A percentile compares a stretch with the other conserved stretches of the same genome.
phyloP scores from a whole-genome alignment of 805 yeast species.

The Diddensiella caesifluorescens region DNA sequence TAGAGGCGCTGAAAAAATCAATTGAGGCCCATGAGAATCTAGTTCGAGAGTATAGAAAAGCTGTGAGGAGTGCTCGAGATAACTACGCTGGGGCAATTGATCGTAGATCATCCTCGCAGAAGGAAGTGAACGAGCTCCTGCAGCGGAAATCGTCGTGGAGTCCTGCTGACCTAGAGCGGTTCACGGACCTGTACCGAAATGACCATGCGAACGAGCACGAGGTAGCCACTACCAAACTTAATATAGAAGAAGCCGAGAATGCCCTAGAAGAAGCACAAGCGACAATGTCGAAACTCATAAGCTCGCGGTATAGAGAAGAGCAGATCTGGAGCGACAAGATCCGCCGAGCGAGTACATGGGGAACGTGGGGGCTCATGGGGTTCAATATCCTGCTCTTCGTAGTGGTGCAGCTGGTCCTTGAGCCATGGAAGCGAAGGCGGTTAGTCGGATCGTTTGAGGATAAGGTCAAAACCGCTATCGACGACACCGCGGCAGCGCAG shows the following conservation, averaged over 20 bases:
- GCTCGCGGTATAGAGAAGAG: slow-evolving; percentile 91
- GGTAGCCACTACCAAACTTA: slow-evolving; percentile 47
- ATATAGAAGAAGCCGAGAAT: slow-evolving; percentile 51
- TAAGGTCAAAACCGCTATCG: slow-evolving; percentile 49
- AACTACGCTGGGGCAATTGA: slow-evolving; percentile 57
- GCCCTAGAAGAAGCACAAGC: slow-evolving; percentile 65
- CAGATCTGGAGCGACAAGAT: slow-evolving; percentile 98
- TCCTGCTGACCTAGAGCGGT: slow-evolving; percentile 70
- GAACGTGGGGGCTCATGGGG: slow-evolving; percentile 86
- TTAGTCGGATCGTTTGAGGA: slow-evolving; percentile 79
- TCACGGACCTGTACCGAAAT: slow-evolving; percentile 72
- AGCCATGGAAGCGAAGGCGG: slow-evolving; percentile 88
- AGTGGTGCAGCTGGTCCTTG: slow-evolving; percentile 78
- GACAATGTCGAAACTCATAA: slow-evolving; percentile 65
- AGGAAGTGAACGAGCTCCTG: slow-evolving; percentile 78
- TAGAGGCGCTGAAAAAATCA: slow-evolving; percentile 61
- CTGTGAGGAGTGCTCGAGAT: slow-evolving; percentile 46
- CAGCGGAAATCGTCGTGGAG: slow-evolving; percentile 84
- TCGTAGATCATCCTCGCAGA: slow-evolving; percentile 63
- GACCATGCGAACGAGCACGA: slow-evolving; percentile 68
- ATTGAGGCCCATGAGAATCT: slow-evolving; percentile 53
- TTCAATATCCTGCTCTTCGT: slow-evolving; percentile 73
- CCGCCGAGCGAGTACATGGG: slow-evolving; percentile 93
- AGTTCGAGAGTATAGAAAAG: slow-evolving; percentile 43
- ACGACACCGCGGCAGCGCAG: slow-evolving; percentile 6